Percentiles rank a stretch among this genome's conserved stretches.
Conservation (phyloP, 768 basidiomycete genomes). For the Phlebiopsis gigantea region DNA sequence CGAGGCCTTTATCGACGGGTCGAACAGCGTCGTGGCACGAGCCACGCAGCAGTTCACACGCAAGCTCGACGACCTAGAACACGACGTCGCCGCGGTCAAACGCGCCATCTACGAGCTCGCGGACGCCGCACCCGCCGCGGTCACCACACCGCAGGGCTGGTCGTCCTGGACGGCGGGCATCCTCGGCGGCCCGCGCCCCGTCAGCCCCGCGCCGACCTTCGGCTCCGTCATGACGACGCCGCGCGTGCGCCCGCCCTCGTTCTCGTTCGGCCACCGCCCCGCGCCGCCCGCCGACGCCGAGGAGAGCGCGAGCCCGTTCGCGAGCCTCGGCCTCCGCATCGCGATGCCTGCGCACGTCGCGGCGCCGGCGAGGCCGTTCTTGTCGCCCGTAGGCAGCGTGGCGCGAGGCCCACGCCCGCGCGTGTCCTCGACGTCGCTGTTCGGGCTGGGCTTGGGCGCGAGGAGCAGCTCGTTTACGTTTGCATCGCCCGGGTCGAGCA, state of each 20-base stretch:
- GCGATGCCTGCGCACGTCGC: constrained; percentile 47
- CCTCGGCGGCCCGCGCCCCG: constrained; percentile 34
- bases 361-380: constrained; percentile 8
- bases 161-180: constrained; percentile 58
- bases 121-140: constrained; percentile 8
- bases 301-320: constrained; percentile 34
- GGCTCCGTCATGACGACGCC: constrained; percentile 69
- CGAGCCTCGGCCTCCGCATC: constrained; percentile 45
- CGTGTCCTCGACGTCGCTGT: constrained; percentile 49
- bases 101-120: constrained; percentile 45
- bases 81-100: constrained; percentile 72
- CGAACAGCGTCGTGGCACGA: constrained; percentile 40
- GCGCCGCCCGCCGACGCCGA: background rate
- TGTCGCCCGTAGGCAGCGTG: constrained; percentile 1
- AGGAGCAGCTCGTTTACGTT: constrained; percentile 29
- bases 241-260: constrained; percentile 46
- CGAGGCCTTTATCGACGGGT: constrained; percentile 50
- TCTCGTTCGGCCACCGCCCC: constrained; percentile 19
- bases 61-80: constrained; percentile 69
- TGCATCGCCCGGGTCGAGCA: constrained; percentile 7
- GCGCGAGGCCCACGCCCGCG: constrained; percentile 30
- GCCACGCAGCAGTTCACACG: constrained; percentile 43
- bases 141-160: constrained; percentile 22
- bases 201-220: constrained; percentile 55
- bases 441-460: constrained; percentile 55